Evolutionary conservation across 1,284 basidiomycete genomes (phyloP).

Genomic region (Puccinia triticina): DNA sequence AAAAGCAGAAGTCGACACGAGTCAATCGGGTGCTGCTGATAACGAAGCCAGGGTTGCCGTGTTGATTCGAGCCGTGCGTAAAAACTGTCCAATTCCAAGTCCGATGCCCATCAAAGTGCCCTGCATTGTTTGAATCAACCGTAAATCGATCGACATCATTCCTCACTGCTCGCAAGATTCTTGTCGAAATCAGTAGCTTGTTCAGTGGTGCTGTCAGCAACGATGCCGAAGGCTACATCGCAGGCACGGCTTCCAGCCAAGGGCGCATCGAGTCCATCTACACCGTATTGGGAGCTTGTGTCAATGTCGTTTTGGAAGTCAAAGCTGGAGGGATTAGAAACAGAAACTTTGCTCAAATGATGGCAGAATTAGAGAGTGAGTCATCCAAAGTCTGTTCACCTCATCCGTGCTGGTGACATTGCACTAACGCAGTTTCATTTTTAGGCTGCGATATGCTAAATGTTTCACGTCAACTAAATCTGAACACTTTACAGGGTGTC

Average conservation of each 20-base stretch:
- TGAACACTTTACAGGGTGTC: too few relatives aligned
- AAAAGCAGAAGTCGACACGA: background rate
- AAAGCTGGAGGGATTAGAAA: background rate
- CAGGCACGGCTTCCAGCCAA: background rate
- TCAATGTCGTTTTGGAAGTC: background rate
- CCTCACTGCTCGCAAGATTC: background rate
- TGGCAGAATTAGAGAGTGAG: constrained; percentile 11
- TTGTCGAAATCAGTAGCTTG: background rate
- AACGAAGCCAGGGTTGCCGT: background rate
- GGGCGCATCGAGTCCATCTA: background rate
- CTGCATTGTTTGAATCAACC: too few relatives aligned
- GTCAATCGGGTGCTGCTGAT: background rate
- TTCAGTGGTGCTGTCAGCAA: background rate
- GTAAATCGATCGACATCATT: too few relatives aligned
- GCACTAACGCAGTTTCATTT: too few relatives aligned
- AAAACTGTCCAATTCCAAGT: background rate
- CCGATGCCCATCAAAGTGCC: too few relatives aligned
- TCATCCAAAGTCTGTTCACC: background rate
- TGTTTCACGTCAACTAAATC: too few relatives aligned
- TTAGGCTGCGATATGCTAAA: too few relatives aligned
- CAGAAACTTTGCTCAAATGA: constrained; percentile 2
- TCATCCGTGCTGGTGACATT: too few relatives aligned
- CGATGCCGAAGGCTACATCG: background rate
- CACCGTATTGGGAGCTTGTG: background rate
- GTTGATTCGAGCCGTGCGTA: background rate